Base-by-base conservation (phyloP, 78 protist species). In the Dictyostelium brefeldianum region DNA sequence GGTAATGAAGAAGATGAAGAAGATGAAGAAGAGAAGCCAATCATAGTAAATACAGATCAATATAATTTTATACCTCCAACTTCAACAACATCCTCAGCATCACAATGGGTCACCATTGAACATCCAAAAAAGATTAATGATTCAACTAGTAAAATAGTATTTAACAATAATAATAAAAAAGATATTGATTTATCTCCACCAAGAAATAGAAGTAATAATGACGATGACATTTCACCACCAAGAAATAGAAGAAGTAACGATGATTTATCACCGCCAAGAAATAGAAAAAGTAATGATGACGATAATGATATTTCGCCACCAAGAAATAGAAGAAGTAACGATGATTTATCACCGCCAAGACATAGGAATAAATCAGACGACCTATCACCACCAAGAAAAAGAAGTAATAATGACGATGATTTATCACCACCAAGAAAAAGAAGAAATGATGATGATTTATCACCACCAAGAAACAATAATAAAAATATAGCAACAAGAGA, bases 191-290 rank as follows among this genome's bases (percentile, higher is more conserved):
- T 80, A 80, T 57, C 75, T n/a, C 73, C 75, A 36, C 73, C 73
- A n/a, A 80, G 54, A 80, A 59, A 65, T 31, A 69, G 15, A 1
- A 51, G 47, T 5, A 70, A 18, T 41, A 43, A 25, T 5, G 53
- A 22, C 53, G 9, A 22, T 18, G 81, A 83, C 41, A 8, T 54
- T 69, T 69, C 69, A 27, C 69, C 90, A 9, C 90, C 78, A 67
- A 47, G 62, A 20, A 46, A 17, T 27, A 53, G 70, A 70, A 25
- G 12, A 53, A 56, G 17, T 36, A 15, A 36, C 4, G 56, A 80
- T 5, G 92, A 85, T 50, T 20, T 77, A 59, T 75, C 82, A 29
- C 92, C 92, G 48, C 82, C 78, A 31, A 85, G 92, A 77, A 62
- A 53, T 25, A 53, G 59, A 12, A 83, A 51, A n/a, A 27, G 54